Conservation (phyloP, 805 yeast genomes). For the Zygosaccharomyces bisporus region DNA sequence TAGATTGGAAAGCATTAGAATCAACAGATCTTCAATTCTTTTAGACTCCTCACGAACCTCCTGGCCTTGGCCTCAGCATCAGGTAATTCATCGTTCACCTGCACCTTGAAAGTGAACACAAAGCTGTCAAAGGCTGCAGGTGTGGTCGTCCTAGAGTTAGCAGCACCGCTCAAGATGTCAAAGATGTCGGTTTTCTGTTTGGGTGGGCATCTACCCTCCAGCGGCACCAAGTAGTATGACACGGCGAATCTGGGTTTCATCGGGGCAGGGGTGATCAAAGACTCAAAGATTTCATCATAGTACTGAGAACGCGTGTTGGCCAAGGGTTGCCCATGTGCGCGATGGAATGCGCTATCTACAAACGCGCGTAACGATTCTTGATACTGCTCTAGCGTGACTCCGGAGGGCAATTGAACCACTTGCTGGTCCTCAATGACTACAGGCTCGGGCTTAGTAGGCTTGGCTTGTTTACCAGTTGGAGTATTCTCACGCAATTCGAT, state of each 20-base stretch:
- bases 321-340: conserved; percentile 28
- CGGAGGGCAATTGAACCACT: conserved; percentile 31
- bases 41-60: conserved; percentile 24
- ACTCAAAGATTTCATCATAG: conserved; percentile 60
- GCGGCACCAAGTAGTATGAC: conserved; percentile 20
- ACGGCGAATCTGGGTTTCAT: conserved; percentile 28
- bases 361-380: conserved; percentile 47
- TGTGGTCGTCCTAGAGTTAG: background rate
- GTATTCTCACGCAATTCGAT: conserved; percentile 42
- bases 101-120: conserved; percentile 22
- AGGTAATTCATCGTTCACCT: conserved; percentile 20
- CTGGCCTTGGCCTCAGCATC: conserved; percentile 29
- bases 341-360: conserved; percentile 41
- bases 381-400: conserved; percentile 36
- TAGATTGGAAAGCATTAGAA: background rate
- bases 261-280: conserved; percentile 44
- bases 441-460: conserved; percentile 29
- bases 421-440: conserved; percentile 32
- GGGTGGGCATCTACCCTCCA: conserved; percentile 7
- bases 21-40: conserved; percentile 14
- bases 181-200: conserved; percentile 25
- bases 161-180: conserved; percentile 23
- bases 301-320: conserved; percentile 40
- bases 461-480: conserved; percentile 12
- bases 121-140: conserved; percentile 14